A percentile compares a stretch with the other conserved stretches of the same genome.
These are phyloP conservation scores for Salix udensis DNA, from an alignment of 345 rosid genomes.

Conservation along the genomic window DNA sequence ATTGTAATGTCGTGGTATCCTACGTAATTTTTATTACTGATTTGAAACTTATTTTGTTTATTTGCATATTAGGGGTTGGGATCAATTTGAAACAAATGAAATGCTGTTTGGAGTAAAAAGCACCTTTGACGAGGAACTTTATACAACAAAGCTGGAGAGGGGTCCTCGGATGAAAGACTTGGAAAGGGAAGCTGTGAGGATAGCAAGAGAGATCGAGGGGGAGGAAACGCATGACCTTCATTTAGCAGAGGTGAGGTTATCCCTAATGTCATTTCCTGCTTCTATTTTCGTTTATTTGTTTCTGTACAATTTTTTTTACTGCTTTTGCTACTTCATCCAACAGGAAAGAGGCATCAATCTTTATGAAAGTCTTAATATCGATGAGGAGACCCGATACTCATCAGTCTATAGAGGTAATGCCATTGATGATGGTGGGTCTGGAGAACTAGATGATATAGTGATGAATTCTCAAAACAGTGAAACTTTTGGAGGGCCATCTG, in stretches of 20 bases:
- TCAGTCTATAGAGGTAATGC: constrained; percentile 57
- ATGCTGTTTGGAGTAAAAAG: constrained; percentile 78
- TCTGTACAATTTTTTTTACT: constrained; percentile 4
- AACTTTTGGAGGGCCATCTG: constrained; percentile 56
- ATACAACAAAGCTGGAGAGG: constrained; percentile 79
- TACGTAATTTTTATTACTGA: not conserved
- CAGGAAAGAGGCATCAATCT: constrained; percentile 86
- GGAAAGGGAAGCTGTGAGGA: constrained; percentile 77
- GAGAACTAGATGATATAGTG: constrained; percentile 58
- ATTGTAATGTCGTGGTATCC: too few relatives aligned
- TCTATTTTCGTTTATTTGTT: not conserved
- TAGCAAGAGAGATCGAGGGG: constrained; percentile 91
- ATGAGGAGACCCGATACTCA: constrained; percentile 83
- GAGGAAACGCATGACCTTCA: constrained; percentile 84
- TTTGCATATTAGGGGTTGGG: constrained; percentile 54
- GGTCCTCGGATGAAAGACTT: constrained; percentile 52
- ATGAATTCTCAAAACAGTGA: constrained; percentile 54
- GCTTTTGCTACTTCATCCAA: constrained; percentile 17
- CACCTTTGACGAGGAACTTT: constrained; percentile 84
- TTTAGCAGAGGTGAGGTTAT: constrained; percentile 71
- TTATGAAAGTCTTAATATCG: constrained; percentile 53
- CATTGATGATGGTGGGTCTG: constrained; percentile 74
- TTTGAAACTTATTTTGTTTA: not conserved
- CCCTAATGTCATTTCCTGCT: constrained; percentile 7
- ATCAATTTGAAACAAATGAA: constrained; percentile 81